phyloP scores from a whole-genome alignment of 495 filamentous ascomycete genomes.

The Stereocaulon alpinum region DNA sequence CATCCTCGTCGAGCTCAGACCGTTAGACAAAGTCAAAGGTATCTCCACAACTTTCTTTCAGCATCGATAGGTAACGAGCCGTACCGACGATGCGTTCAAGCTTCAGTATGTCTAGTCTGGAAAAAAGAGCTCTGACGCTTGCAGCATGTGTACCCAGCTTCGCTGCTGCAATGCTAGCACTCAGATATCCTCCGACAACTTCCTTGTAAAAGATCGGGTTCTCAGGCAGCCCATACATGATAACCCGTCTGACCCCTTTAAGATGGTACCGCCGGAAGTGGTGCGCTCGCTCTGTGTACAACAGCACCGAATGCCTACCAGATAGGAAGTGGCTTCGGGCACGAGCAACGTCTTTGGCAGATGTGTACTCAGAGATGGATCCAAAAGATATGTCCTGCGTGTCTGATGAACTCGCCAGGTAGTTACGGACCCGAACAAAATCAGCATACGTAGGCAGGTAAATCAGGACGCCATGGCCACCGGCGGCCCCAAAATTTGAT shows the following conservation, averaged over 20 bases:
- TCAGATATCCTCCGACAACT: constrained; percentile 42
- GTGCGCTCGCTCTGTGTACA: constrained; percentile 89
- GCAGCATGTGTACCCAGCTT: constrained; percentile 25
- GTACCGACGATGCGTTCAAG: constrained; percentile 83
- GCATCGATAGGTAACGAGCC: constrained; percentile 54
- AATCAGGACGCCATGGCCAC: constrained; percentile 55
- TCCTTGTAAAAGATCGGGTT: constrained; percentile 85
- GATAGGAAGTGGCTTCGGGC: constrained; percentile 79
- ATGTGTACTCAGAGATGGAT: constrained; percentile 77
- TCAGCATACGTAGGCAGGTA: constrained; percentile 91
- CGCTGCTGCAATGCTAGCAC: constrained; percentile 29
- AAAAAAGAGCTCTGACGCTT: constrained; percentile 65
- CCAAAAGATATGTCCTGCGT: constrained; percentile 68
- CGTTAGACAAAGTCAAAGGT: constrained; percentile 71
- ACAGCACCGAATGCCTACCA: constrained; percentile 68
- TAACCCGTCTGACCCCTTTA: constrained; percentile 63
- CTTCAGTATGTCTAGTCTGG: constrained; percentile 77
- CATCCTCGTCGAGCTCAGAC: too few species aligned
- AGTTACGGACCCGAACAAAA: constrained; percentile 85
- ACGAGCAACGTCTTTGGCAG: constrained; percentile 61
- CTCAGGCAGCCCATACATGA: constrained; percentile 83
- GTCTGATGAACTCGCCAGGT: constrained; percentile 63
- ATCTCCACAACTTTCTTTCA: constrained; percentile 68
- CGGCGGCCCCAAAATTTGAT: constrained; percentile 27
- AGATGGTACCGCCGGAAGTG: constrained; percentile 82